Evolutionary conservation across 2,329 filamentous ascomycete species (phyloP), one percentile per base, ranked within the genome.

Genomic region (Ascochyta clinopodiicola): DNA sequence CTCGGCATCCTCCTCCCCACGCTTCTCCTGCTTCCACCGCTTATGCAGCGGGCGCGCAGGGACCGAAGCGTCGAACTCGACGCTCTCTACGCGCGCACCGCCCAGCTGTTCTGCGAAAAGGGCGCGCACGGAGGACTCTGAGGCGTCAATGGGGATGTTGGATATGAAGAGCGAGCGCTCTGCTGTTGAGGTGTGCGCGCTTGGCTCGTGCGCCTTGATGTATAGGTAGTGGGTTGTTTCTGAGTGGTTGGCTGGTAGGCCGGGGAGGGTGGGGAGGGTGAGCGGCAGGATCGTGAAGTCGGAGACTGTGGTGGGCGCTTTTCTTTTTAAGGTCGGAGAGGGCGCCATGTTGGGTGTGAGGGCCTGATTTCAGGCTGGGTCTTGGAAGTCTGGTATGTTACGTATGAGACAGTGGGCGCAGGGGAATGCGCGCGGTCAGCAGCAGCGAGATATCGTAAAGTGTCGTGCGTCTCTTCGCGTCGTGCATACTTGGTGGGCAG

Each of bases 131-230:
- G 93, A 90, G 1, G 81, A 75, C 52, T 91, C 88, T 4, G 91
- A 96, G 56, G 91, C 88, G 71, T 97, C 93, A 60, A 89, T 82
- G 6, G 95, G 95, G 0, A 96, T 79, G 69, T 99, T 98, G 61
- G 93, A 90, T n/a, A 96, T 73, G 77, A 96, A 99, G 17, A 99
- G 82, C 58, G 90, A 92, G 65, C 93, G 88, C 74, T 90, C 84
- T 50, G 84, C 81, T 7, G 89, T 89, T 13, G 90, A 86, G 10
- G 68, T 70, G 22, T 71, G 61, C 19, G 65, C 83, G 77, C 89
- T 91, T 57, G 94, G 92, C 40, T 88, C 83, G 76, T 98, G 93
- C 51, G 86, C 86, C 62, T 91, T 91, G 51, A 98, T 78, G 78
- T 96, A 96, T 68, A 98, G 81, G 77, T 93, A 91, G 78, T 98